A percentile compares a stretch with the other conserved stretches of the same genome.
Evolutionary conservation across 2,329 filamentous ascomycete species (phyloP).

Genomic region (Trichophaea hybrida): DNA sequence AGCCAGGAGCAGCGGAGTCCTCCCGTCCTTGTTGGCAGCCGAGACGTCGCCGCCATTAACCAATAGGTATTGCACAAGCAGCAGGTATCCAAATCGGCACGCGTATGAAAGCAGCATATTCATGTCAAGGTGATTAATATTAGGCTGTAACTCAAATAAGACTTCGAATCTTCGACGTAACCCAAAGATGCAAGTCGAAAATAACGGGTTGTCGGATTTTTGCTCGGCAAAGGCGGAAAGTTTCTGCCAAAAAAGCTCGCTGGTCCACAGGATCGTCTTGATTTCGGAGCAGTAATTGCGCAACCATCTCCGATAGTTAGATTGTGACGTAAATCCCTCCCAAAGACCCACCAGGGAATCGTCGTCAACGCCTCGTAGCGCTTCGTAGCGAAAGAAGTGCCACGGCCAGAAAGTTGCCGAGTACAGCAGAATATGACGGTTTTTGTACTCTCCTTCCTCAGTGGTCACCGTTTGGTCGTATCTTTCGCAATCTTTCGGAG

Average conservation of each 20-base stretch:
- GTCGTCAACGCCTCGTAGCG: too few relatives aligned
- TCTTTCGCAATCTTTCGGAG: not conserved
- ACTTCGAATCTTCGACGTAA: not conserved
- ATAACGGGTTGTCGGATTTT: not conserved
- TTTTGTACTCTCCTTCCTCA: too few relatives aligned
- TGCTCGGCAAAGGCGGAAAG: not conserved
- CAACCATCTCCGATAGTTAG: not conserved
- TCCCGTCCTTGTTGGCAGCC: not conserved
- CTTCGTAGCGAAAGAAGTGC: too few relatives aligned
- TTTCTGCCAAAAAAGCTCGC: not conserved
- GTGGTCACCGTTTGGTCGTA: not conserved
- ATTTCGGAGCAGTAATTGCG: not conserved
- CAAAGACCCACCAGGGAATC: too few relatives aligned
- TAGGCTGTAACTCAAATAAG: not conserved
- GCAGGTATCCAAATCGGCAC: not conserved
- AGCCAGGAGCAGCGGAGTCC: not conserved
- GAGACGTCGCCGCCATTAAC: not conserved
- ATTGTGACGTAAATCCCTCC: too few relatives aligned
- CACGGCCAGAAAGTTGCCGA: too few relatives aligned
- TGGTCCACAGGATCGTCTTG: not conserved
- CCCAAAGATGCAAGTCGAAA: not conserved
- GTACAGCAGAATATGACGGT: too few relatives aligned
- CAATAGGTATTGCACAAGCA: not conserved
- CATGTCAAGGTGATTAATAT: not conserved
- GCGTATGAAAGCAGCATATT: not conserved